Evolutionary conservation across 169 alveolate genomes (phyloP).

Genomic region (Blepharisma undulans): DNA sequence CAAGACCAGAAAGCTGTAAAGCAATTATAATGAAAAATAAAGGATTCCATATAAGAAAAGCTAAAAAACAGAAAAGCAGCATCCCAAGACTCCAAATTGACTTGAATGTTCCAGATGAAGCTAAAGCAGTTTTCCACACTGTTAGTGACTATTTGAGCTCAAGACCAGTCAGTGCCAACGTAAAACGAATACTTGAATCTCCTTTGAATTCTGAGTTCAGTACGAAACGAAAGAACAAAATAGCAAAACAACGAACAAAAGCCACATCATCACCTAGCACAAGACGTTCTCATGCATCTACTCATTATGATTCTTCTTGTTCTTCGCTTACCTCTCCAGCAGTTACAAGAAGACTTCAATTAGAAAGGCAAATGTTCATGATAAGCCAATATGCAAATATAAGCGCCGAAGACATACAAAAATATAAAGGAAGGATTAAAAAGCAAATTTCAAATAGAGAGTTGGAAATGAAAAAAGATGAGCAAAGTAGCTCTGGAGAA

Average conservation of each 20-base stretch:
- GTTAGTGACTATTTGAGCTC: conserved; percentile 16
- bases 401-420: background rate
- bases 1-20: background rate
- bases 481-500: background rate
- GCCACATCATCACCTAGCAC: background rate
- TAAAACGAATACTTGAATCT: conserved; percentile 23
- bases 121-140: background rate
- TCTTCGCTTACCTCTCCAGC: background rate
- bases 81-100: background rate
- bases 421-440: background rate
- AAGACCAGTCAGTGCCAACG: conserved; percentile 22
- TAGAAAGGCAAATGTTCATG: background rate
- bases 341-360: background rate
- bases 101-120: conserved; percentile 20
- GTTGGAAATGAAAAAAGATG: background rate
- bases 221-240: background rate
- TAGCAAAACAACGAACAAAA: background rate
- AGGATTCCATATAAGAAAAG: background rate
- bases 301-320: background rate
- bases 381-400: background rate
- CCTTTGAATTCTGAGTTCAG: background rate
- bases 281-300: background rate
- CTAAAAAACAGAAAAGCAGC: background rate
- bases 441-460: background rate
- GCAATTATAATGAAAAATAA: background rate